Percentiles rank a stretch among this genome's conserved stretches.
phyloP scores from a whole-genome alignment of 768 basidiomycete species.

The Pulveroboletus ravenelii region DNA sequence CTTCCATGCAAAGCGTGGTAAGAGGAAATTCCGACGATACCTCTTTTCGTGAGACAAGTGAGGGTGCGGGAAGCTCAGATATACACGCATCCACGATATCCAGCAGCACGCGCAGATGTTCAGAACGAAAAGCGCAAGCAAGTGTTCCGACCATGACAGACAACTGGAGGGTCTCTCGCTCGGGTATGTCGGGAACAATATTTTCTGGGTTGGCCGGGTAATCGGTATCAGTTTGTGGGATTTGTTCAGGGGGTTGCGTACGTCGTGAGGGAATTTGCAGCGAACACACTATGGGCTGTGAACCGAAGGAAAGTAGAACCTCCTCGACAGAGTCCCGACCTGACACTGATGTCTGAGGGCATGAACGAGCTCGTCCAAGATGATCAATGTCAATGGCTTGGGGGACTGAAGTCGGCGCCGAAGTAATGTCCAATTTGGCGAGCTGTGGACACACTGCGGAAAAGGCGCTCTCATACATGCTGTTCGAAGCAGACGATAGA shows the following conservation, averaged over 20 bases:
- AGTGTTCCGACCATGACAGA: conserved; percentile 45
- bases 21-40: conserved; percentile 14
- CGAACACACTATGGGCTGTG: conserved; percentile 54
- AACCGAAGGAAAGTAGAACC: conserved; percentile 55
- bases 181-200: background rate
- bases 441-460: conserved; percentile 30
- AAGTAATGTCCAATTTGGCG: background rate
- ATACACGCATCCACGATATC: conserved; percentile 36
- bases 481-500: conserved; percentile 51
- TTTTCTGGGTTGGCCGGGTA: conserved; percentile 6
- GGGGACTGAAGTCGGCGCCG: background rate
- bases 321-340: conserved; percentile 33
- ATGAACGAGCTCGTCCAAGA: conserved; percentile 1
- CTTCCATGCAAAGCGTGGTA: conserved; percentile 31
- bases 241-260: conserved; percentile 10
- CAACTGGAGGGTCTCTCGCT: conserved; percentile 35
- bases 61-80: conserved; percentile 18
- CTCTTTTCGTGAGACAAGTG: conserved; percentile 10
- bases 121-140: conserved; percentile 51
- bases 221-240: background rate
- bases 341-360: conserved; percentile 7
- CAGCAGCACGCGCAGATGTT: conserved; percentile 51
- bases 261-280: conserved; percentile 44
- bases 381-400: background rate
- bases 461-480: conserved; percentile 76